Conservation (phyloP, 306 rosid species). For the Pterocarpus macrocarpus region DNA sequence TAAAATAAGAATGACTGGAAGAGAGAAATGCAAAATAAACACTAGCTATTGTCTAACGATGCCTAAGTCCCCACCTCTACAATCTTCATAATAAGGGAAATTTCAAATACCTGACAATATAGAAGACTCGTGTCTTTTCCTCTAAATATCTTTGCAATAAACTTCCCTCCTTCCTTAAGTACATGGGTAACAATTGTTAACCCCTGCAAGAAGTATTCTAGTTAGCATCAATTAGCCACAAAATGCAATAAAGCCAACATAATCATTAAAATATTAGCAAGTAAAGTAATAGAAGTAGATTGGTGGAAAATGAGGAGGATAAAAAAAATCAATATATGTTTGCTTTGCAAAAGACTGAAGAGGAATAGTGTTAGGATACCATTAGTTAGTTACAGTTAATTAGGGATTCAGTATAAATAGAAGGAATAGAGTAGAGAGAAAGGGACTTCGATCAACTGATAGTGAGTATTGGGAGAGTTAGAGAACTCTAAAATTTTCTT, state of each 20-base stretch:
- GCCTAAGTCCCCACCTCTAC: constrained; percentile 17
- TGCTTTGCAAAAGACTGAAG: constrained; percentile 18
- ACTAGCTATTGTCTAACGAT: constrained; percentile 6
- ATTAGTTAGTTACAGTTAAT: too few species aligned
- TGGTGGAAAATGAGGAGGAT: constrained; percentile 1
- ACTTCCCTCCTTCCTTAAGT: constrained; percentile 93
- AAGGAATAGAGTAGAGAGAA: too few species aligned
- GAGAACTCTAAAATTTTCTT: too few species aligned
- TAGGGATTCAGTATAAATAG: too few species aligned
- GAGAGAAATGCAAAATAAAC: constrained; percentile 17
- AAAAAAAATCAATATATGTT: not conserved
- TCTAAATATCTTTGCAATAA: constrained; percentile 96
- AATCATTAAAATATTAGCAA: constrained; percentile 12
- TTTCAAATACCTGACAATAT: constrained; percentile 82
- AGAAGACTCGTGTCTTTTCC: constrained; percentile 96
- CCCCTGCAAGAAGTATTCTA: constrained; percentile 67
- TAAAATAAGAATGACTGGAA: constrained; percentile 15
- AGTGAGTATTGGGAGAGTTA: too few species aligned
- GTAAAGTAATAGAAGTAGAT: constrained; percentile 5
- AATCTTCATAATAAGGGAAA: constrained; percentile 37
- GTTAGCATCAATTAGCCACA: constrained; percentile 44
- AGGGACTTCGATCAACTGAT: too few species aligned
- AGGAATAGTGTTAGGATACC: not conserved
- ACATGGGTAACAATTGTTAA: constrained; percentile 92
- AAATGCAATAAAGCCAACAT: constrained; percentile 24